A percentile compares a stretch with the other conserved stretches of the same genome.
Evolutionary conservation across 2,329 filamentous ascomycete genomes (phyloP).

Genomic region (Trichoderma sp.): DNA sequence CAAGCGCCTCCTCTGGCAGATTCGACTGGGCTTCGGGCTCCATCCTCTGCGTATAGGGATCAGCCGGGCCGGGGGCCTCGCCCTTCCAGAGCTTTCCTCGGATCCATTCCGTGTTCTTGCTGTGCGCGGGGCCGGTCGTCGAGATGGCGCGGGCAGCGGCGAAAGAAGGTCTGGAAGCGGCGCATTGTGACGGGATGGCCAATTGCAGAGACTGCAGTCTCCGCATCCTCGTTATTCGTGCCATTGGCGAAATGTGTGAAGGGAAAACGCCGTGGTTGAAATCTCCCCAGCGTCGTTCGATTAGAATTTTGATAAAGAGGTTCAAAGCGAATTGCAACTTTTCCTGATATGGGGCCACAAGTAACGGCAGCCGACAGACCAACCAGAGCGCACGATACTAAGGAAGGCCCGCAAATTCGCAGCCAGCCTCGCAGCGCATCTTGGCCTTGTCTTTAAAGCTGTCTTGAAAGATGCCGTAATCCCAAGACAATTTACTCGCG

Average conservation of each 20-base stretch:
- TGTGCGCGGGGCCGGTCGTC: constrained; percentile 36
- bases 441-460: background rate
- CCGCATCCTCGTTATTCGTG: constrained; percentile 44
- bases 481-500: background rate
- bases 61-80: constrained; percentile 41
- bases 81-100: constrained; percentile 45
- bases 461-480: background rate
- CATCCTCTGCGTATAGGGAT: constrained; percentile 41
- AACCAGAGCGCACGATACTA: constrained; percentile 31
- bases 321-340: constrained; percentile 20
- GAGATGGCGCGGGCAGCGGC: constrained; percentile 36
- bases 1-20: constrained; percentile 36
- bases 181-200: constrained; percentile 28
- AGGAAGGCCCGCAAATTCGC: constrained; percentile 9
- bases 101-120: constrained; percentile 41
- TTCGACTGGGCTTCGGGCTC: constrained; percentile 33
- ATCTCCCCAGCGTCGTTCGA: background rate
- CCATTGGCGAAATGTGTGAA: constrained; percentile 36
- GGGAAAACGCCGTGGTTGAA: background rate
- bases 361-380: constrained; percentile 20
- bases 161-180: constrained; percentile 32
- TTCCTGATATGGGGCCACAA: constrained; percentile 20
- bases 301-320: background rate
- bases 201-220: constrained; percentile 37
- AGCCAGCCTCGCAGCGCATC: background rate